These are phyloP conservation scores for Tricholoma flavovirens DNA, from an alignment of 768 basidiomycete genomes.

Conservation along the genomic window DNA sequence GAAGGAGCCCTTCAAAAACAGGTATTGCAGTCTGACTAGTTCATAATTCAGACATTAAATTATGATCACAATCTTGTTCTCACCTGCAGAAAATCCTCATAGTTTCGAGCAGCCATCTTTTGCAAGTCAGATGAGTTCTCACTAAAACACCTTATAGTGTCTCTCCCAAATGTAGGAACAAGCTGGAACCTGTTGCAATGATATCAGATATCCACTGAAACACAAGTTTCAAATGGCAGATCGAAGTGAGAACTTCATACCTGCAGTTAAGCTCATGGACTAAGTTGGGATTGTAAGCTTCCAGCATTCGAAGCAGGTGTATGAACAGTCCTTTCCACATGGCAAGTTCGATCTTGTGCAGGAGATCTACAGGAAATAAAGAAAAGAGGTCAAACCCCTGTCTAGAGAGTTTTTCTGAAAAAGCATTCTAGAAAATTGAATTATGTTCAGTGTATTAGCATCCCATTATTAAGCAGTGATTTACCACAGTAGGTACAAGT, in stretches of 20 bases:
- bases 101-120: slow-evolving; percentile 21
- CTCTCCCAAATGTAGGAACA: slow-evolving; percentile 10
- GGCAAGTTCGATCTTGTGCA: background rate
- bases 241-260: background rate
- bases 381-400: too few species aligned
- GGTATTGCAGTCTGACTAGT: background rate
- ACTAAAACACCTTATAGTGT: slow-evolving; percentile 18
- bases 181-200: background rate
- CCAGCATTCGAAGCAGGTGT: background rate
- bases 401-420: too few species aligned
- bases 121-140: slow-evolving; percentile 16
- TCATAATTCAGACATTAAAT: background rate
- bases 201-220: background rate
- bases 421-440: too few species aligned
- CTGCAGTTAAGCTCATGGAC: background rate
- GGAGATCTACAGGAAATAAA: too few species aligned
- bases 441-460: too few species aligned
- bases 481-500: too few species aligned
- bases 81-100: slow-evolving; percentile 27
- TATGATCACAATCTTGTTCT: background rate
- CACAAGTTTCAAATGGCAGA: too few species aligned
- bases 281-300: background rate
- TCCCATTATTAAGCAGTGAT: too few species aligned
- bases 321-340: background rate
- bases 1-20: background rate